Conservation (phyloP, 768 basidiomycete genomes). For the Daedaleopsis sinensis region DNA sequence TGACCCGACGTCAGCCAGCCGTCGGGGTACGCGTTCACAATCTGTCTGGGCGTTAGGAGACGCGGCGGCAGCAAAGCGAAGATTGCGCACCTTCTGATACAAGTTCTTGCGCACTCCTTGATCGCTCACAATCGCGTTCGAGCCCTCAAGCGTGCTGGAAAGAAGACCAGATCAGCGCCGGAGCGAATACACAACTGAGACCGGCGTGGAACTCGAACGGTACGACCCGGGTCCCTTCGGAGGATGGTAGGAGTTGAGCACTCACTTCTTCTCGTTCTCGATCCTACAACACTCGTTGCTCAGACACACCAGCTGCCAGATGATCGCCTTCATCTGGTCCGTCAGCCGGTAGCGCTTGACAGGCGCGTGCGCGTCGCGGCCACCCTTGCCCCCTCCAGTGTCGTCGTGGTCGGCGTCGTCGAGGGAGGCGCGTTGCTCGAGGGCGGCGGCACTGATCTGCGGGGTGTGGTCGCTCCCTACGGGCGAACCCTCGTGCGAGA, state of each 20-base stretch:
- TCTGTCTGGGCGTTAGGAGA: conserved; percentile 39
- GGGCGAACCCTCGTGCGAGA: conserved; percentile 40
- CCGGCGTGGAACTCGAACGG: too few relatives aligned
- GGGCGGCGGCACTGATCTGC: conserved; percentile 7
- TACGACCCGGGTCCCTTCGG: background rate
- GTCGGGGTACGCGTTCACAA: conserved; percentile 78
- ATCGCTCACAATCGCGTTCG: conserved; percentile 73
- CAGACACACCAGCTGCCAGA: conserved; percentile 80
- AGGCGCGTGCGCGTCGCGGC: conserved; percentile 58
- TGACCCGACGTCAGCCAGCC: conserved; percentile 88
- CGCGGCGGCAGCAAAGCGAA: conserved; percentile 11
- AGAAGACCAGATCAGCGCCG: background rate
- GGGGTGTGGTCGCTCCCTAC: conserved; percentile 25
- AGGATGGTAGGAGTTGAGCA: conserved; percentile 6
- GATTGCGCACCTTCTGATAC: conserved; percentile 66
- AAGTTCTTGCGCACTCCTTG: conserved; percentile 79
- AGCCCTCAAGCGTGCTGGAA: conserved; percentile 58
- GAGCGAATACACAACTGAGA: too few relatives aligned
- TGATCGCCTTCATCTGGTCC: conserved; percentile 75
- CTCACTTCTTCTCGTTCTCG: conserved; percentile 68
- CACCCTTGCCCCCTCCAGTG: conserved; percentile 33
- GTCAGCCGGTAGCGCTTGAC: conserved; percentile 78
- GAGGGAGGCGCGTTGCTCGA: conserved; percentile 13
- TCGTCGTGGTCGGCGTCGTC: conserved; percentile 33
- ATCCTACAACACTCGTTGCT: conserved; percentile 82